Evolutionary conservation across 495 filamentous ascomycete genomes (phyloP).

Genomic region (Amniculicola lignicola): DNA sequence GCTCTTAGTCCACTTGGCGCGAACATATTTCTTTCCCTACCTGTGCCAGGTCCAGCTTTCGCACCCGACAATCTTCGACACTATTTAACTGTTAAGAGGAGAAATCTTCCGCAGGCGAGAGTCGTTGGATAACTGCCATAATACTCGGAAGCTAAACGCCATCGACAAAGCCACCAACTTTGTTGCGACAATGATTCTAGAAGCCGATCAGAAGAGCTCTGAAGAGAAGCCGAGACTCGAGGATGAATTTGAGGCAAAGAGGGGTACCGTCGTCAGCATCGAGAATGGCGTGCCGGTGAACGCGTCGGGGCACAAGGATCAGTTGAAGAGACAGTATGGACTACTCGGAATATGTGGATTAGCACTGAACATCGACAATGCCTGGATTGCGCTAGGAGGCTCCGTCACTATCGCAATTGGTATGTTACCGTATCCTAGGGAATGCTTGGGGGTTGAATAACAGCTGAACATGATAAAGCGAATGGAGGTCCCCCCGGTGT

Average conservation of each 20-base stretch:
- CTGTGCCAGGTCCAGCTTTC: no score
- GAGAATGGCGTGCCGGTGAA: constrained; percentile 38
- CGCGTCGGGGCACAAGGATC: constrained; percentile 55
- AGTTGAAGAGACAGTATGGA: constrained; percentile 56
- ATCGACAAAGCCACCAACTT: no score
- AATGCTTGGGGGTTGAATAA: not conserved
- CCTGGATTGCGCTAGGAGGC: constrained; percentile 55
- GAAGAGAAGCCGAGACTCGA: constrained; percentile 11
- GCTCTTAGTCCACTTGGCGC: no score
- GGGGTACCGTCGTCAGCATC: constrained; percentile 16
- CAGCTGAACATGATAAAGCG: constrained; percentile 29
- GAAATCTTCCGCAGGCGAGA: no score
- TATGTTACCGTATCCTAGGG: constrained; percentile 32
- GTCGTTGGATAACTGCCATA: no score
- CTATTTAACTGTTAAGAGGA: no score
- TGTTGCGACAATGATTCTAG: no score
- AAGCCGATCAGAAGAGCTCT: no score
- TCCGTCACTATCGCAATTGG: constrained; percentile 53
- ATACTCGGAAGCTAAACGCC: no score
- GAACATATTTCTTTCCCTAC: no score
- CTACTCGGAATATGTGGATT: constrained; percentile 52
- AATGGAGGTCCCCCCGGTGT: constrained; percentile 30
- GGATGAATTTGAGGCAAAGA: constrained; percentile 13
- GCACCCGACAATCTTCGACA: no score
- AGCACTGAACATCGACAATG: constrained; percentile 52